Evolutionary conservation across 192 early-diverging fungal genomes (phyloP).

Genomic region (Coemansia sp.): DNA sequence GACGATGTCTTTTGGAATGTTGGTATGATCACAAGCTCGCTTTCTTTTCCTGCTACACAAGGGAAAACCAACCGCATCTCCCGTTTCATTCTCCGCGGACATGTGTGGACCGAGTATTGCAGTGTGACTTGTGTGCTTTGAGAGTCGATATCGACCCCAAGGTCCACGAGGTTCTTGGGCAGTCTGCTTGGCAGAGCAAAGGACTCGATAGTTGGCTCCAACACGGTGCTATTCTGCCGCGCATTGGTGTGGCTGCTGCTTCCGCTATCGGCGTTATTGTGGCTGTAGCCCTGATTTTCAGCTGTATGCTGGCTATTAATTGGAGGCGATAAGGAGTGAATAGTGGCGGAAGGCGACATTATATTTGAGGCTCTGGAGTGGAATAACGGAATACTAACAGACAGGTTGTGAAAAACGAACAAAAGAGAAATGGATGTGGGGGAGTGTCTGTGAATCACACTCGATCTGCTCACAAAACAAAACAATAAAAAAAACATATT

Average conservation of each 20-base stretch:
- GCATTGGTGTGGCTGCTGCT: neutral
- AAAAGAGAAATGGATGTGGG: neutral
- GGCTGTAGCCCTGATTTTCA: neutral
- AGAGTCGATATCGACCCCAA: slow-evolving; percentile 25
- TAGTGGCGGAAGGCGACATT: slow-evolving; percentile 18
- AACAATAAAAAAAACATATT: too few species aligned
- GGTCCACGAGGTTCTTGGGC: slow-evolving; percentile 20
- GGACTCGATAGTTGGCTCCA: slow-evolving; percentile 24
- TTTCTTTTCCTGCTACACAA: slow-evolving; percentile 44
- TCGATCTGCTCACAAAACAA: too few species aligned
- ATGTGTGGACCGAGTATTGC: slow-evolving; percentile 49
- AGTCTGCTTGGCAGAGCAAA: slow-evolving; percentile 23
- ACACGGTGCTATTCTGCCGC: slow-evolving; percentile 1
- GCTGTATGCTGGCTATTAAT: neutral
- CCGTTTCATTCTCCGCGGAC: slow-evolving; percentile 58
- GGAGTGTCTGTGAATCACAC: neutral
- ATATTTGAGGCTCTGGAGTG: neutral
- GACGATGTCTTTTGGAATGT: slow-evolving; percentile 72
- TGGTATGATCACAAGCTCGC: slow-evolving; percentile 71
- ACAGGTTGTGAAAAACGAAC: neutral
- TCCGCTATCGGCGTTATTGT: neutral
- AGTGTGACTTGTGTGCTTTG: slow-evolving; percentile 6
- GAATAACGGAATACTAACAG: slow-evolving; percentile 1
- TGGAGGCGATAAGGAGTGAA: neutral
- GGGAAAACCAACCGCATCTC: slow-evolving; percentile 79